phyloP scores from a whole-genome alignment of 345 rosid genomes.

The Adansonia digitata region DNA sequence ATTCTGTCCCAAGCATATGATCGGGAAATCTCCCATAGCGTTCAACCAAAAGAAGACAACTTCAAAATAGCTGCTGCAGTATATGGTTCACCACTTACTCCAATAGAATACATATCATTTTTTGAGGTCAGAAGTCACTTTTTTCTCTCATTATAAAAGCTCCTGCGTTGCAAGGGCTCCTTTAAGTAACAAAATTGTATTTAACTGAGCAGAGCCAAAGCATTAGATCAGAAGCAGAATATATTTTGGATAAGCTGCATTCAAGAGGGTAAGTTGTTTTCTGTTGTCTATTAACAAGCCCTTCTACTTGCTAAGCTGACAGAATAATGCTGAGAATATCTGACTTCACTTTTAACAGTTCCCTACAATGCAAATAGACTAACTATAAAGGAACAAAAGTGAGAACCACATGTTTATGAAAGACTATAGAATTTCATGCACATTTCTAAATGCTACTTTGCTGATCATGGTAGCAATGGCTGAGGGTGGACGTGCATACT shows the following conservation, averaged over 20 bases:
- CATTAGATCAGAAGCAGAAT: conserved; percentile 71
- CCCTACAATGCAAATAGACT: neutral
- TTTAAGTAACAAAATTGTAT: neutral
- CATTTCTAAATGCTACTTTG: neutral
- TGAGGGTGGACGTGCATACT: neutral
- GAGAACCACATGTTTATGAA: neutral
- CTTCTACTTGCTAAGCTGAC: neutral
- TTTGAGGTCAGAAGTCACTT: conserved; percentile 53
- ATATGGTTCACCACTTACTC: conserved; percentile 67
- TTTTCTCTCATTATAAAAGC: neutral
- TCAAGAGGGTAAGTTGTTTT: conserved; percentile 47
- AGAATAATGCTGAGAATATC: neutral
- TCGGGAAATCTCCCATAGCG: conserved; percentile 16
- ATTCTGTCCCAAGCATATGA: conserved; percentile 26
- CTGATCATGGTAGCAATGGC: neutral
- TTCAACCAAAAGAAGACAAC: conserved; percentile 25
- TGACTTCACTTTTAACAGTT: neutral
- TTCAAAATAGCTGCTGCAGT: conserved; percentile 36
- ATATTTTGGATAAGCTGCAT: conserved; percentile 36
- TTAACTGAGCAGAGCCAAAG: conserved; percentile 49
- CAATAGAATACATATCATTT: conserved; percentile 62
- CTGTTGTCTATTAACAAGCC: neutral
- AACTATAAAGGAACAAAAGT: neutral
- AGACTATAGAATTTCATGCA: neutral
- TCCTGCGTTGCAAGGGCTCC: neutral